phyloP scores from a whole-genome alignment of 768 basidiomycete species.

The Hypholoma sublateritium region DNA sequence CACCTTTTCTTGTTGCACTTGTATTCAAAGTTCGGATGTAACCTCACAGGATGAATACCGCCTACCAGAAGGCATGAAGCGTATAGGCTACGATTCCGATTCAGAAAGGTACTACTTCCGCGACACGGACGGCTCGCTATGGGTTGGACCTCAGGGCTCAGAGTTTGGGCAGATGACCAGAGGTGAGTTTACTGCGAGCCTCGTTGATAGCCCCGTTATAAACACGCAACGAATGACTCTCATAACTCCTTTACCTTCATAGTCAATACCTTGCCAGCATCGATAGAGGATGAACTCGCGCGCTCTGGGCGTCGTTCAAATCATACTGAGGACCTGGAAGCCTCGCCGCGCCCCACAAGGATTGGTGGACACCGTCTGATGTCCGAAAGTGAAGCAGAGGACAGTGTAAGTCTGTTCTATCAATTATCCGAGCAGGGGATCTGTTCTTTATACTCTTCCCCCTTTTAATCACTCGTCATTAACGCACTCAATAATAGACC shows the following conservation, averaged over 20 bases:
- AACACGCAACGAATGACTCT: not conserved
- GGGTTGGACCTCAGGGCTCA: slow-evolving; percentile 60
- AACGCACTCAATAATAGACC: not conserved
- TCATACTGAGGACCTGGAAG: slow-evolving; percentile 46
- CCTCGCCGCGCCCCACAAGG: slow-evolving; percentile 41
- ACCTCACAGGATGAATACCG: slow-evolving; percentile 45
- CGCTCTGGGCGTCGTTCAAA: slow-evolving; percentile 14
- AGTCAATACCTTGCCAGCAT: slow-evolving; percentile 28
- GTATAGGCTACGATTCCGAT: slow-evolving; percentile 79
- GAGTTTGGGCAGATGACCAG: slow-evolving; percentile 57
- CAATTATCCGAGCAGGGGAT: not conserved
- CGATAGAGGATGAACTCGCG: slow-evolving; percentile 9
- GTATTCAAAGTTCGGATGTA: not conserved
- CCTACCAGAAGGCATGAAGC: slow-evolving; percentile 57
- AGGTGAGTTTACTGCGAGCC: slow-evolving; percentile 30
- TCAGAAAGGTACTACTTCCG: slow-evolving; percentile 64
- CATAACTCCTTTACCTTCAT: not conserved
- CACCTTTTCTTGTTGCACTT: not conserved
- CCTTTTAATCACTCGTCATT: too few relatives aligned
- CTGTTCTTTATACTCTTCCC: not conserved
- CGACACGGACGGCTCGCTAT: slow-evolving; percentile 53
- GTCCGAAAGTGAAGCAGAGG: slow-evolving; percentile 27
- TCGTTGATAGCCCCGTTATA: not conserved
- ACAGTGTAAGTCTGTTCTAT: slow-evolving; percentile 41
- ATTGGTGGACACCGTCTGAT: slow-evolving; percentile 60